Evolutionary conservation across 257 asterid genomes (phyloP).

Genomic region (Forsythia suspensa): DNA sequence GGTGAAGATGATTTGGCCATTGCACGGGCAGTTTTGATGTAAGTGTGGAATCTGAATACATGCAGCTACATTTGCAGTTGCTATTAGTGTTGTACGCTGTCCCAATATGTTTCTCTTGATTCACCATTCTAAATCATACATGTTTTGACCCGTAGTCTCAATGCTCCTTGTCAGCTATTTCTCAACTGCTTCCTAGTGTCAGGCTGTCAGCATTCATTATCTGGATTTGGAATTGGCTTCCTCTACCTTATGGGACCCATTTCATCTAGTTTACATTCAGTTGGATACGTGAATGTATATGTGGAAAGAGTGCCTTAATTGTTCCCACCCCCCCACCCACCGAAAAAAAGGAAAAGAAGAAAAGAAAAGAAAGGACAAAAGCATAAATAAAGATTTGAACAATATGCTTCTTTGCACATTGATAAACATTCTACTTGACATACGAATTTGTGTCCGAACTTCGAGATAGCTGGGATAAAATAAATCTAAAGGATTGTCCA

Average conservation of each 20-base stretch:
- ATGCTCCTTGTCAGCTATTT: neutral
- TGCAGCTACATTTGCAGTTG: neutral
- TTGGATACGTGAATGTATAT: neutral
- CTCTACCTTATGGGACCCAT: neutral
- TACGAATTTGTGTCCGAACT: neutral
- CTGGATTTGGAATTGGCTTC: neutral
- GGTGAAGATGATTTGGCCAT: slow-evolving; percentile 97
- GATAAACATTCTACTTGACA: neutral
- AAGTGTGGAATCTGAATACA: slow-evolving; percentile 32
- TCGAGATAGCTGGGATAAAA: neutral
- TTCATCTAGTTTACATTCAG: neutral
- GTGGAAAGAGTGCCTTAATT: neutral
- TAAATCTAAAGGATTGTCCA: neutral
- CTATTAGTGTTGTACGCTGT: neutral
- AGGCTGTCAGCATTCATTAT: neutral
- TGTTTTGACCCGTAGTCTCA: neutral
- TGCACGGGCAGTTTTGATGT: slow-evolving; percentile 90
- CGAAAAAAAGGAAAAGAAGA: neutral
- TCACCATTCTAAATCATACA: neutral
- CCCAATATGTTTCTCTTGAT: neutral
- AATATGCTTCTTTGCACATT: neutral
- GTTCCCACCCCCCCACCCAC: neutral
- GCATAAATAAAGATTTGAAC: neutral
- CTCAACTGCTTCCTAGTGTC: slow-evolving; percentile 3
- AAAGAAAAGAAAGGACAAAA: neutral